Evolutionary conservation across 2,329 filamentous ascomycete genomes (phyloP), one percentile per base, ranked within the genome.

Genomic region (Xylariaceae sp.): DNA sequence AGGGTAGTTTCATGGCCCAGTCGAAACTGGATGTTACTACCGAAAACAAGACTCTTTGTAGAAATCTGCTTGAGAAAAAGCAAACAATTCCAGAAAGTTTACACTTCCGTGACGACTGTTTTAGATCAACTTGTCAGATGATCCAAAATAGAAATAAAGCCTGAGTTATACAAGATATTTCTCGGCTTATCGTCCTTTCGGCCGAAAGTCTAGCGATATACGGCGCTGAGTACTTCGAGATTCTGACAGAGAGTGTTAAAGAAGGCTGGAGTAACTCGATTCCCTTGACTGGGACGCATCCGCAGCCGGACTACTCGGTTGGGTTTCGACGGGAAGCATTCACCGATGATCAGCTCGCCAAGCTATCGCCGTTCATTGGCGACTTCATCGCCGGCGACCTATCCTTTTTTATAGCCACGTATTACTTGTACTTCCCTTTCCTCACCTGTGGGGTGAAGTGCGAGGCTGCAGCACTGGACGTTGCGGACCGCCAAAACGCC

Each of bases 381-480:
- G 60, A 75, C 27, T 48, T 49, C 37, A 35, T 69, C 21, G 32
- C 44, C 24, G 64, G 66, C 11, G 67, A 74, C 49, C 61, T 62
- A 44, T 80, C 72, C 16, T 72, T 64, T 56, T 77, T 80, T 47
- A 75, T 77, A 68, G 72, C 61, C 7, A 81, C 74, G 9, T 75
- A 70, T 47, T 65, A 72, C 4, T 78, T 80, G 68, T 77, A 74
- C 66, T 79, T 82, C 57, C 76, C 76, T 2, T 81, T 80, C 57
- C 65, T 81, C 0, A 73, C 73, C 0, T 77, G 72, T 61, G 75
- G 81, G 61, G 75, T 79, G 1, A 79, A 79, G 62, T 77, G 72
- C 54, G 70, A 75, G 36, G 62, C 65, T 23, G 66, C 57, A 21
- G 67, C 60, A 1, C 73, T 77, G 5, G 65, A 74, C 43, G 48